Evolutionary conservation across 1,284 basidiomycete genomes (phyloP), one percentile per base, ranked within the genome.

Genomic region (Boletus sp.): DNA sequence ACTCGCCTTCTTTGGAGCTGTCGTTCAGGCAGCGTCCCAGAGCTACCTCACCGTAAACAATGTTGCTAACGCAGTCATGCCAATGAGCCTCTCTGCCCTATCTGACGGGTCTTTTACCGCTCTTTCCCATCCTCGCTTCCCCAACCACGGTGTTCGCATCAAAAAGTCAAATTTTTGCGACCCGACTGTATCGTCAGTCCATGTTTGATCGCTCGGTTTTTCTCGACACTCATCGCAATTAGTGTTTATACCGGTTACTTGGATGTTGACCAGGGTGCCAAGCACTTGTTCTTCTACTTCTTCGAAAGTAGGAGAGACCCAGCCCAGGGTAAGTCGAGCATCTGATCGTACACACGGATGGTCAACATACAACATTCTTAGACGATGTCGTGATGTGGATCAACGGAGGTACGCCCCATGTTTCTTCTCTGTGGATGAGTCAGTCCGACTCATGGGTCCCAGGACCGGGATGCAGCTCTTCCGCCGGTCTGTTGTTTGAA

Each of bases 281-380:
- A 80, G 53, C 78, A 81, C 51, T 73, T 82, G 60, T 92, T 90
- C 72, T 92, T 92, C 70, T 89, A 88, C 68, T 91, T 91, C 71
- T 91, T 92, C 65, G 87, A 89, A 66, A 87, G 83, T 44, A 71
- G 88, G 49, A 73, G 75, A 35, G 71, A 84, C 50, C 88, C 88
- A 2, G 74, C 75, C 14, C 73, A 74, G 42, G 75, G 75, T 73
- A 44, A 9, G 36, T 34, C 23, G 54, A 40, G 6, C 16, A 10
- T 43, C 8, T 10, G 16, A 29, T 5, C 25, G 13, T 23, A 26
- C 25, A 33, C 13, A 41, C 13, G 9, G 14, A 32, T 2, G 5
- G 9, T 45, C 9, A 25, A 44, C 23, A 22, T 29, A 37, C 42
- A 44, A 19, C 8, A 8, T 14, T 27, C 25, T 9, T 16, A 70